Evolutionary conservation across 371 early-diverging fungal genomes (phyloP), one percentile per base, ranked within the genome.

Genomic region (Mortierella sp.): DNA sequence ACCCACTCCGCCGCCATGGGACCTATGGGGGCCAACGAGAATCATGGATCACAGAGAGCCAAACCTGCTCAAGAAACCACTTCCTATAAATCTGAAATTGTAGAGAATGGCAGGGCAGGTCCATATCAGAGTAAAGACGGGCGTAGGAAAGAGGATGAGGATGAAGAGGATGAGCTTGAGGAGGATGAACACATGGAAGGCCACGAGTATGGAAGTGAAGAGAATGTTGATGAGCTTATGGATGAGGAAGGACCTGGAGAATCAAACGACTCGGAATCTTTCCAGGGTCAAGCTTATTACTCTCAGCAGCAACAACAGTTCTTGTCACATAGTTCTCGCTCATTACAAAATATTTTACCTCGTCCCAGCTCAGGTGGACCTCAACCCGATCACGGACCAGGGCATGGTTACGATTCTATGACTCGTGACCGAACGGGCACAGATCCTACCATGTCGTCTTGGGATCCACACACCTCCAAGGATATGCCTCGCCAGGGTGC

Each of bases 201-300:
- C 28, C 22, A 23, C 17, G 51, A 32, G 6, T 64, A 66, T 15
- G 34, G 26, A 22, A 45, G 34, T 0, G 68, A 74, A 37, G 74
- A 74, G 19, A 76, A 72, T 68, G 76, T 70, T 29, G 75, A 76
- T 26, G 66, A 70, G 45, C 66, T 85, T 5, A 83, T 76, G 77
- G 78, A 70, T 15, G 76, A 84, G n/a, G 63, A 51, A 22, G 73
- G 76, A 26, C 26, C 51, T 15, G 80, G 78, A 17, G 61, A 65
- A 17, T 53, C 9, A 19, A 61, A 53, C 15, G 55, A 19, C 12
- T 53, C 37, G 19, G 43, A 28, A 12, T 42, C 66, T 5, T 51
- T 2, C 22, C 40, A 26, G 2, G 42, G 19, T 26, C 40, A 29
- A 15, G 22, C 35, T 2, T 61, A 23, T 29, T 61, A 68, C 3